Evolutionary conservation across 345 rosid genomes (phyloP).

Genomic region (Populus ilicifolia): DNA sequence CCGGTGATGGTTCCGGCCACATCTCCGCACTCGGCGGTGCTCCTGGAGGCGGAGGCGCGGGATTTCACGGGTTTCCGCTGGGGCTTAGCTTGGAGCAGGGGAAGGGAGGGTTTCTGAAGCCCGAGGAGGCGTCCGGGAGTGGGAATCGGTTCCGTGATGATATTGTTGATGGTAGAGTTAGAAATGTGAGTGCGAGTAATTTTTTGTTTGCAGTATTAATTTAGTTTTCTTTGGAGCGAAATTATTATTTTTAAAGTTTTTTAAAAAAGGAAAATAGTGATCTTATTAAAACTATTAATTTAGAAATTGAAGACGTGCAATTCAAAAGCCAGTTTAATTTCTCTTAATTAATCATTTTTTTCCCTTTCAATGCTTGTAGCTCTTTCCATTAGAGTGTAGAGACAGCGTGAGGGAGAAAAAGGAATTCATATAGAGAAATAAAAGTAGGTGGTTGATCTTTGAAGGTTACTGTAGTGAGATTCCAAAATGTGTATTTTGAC

Average conservation of each 20-base stretch:
- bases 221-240: slow-evolving; percentile 17
- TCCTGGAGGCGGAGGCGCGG: slow-evolving; percentile 43
- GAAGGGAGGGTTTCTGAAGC: slow-evolving; percentile 71
- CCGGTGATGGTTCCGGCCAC: slow-evolving; percentile 63
- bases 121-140: slow-evolving; percentile 72
- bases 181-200: slow-evolving; percentile 51
- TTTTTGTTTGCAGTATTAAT: not conserved
- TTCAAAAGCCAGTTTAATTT: not conserved
- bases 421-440: slow-evolving; percentile 5
- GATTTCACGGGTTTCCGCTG: slow-evolving; percentile 78
- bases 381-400: not conserved
- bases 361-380: not conserved
- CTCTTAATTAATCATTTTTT: not conserved
- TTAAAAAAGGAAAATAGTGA: not conserved
- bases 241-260: not conserved
- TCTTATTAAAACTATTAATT: not conserved
- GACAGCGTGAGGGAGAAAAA: not conserved
- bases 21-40: slow-evolving; percentile 37
- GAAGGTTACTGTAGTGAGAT: slow-evolving; percentile 23
- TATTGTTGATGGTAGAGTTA: slow-evolving; percentile 66
- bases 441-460: slow-evolving; percentile 5
- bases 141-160: slow-evolving; percentile 73
- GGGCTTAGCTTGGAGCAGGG: slow-evolving; percentile 92
- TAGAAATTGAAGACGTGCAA: not conserved
- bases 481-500: slow-evolving; percentile 21